phyloP scores from a whole-genome alignment of 352 stramenopile genomes.

The Saprolegnia diclina region DNA sequence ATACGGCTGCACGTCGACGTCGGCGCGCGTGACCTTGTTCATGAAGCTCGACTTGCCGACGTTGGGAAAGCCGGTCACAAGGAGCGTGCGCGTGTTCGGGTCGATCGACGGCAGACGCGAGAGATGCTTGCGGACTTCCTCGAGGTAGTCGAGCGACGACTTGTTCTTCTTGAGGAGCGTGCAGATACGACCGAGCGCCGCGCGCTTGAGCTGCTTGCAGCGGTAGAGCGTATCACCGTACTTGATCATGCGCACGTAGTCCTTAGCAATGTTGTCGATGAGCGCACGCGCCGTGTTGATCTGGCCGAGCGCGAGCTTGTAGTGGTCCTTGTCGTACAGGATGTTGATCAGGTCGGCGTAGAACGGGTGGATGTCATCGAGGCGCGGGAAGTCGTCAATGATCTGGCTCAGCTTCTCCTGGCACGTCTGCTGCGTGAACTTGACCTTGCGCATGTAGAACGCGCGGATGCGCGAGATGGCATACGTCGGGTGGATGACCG shows the following conservation, averaged over 20 bases:
- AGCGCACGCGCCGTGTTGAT: conserved; percentile 98
- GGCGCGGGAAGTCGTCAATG: conserved; percentile 97
- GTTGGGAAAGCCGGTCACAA: conserved; percentile 99
- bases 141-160: conserved; percentile 96
- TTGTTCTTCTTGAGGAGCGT: conserved; percentile 99
- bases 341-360: conserved; percentile 99
- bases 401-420: conserved; percentile 96
- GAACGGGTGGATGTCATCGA: conserved; percentile 98
- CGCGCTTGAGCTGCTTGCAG: conserved; percentile 99
- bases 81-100: conserved; percentile 97
- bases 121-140: conserved; percentile 97
- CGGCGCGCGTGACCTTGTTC: conserved; percentile 99
- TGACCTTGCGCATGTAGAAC: conserved; percentile 99
- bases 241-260: conserved; percentile 99
- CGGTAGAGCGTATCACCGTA: conserved; percentile 99
- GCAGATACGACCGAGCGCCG: conserved; percentile 98
- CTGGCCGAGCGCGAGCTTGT: conserved; percentile 99
- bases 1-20: conserved; percentile 99
- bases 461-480: conserved; percentile 94
- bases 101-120: conserved; percentile 98
- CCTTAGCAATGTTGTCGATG: conserved; percentile 96
- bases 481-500: conserved; percentile 97
- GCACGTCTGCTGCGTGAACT: conserved; percentile 99
- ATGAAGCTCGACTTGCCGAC: conserved; percentile 99
- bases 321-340: conserved; percentile 99